Evolutionary conservation across 192 early-diverging fungal genomes (phyloP).

Genomic region (Podila epicladia): DNA sequence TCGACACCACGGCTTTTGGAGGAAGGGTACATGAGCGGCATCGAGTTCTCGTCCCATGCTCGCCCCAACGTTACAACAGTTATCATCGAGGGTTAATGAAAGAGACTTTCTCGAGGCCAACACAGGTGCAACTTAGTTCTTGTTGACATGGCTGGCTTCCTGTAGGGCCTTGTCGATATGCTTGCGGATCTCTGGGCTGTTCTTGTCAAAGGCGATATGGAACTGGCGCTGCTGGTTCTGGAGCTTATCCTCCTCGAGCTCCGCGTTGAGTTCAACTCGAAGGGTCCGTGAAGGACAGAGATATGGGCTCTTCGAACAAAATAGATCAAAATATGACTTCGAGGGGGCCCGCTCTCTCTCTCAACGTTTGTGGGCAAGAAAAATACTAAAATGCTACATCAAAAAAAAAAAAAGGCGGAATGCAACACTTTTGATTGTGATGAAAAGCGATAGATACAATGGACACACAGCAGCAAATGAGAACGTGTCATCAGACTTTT

Average conservation of each 20-base stretch:
- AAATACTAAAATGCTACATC: too few relatives aligned
- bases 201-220: background rate
- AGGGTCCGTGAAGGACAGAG: too few relatives aligned
- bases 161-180: background rate
- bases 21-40: background rate
- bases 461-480: too few relatives aligned
- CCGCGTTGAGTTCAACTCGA: too few relatives aligned
- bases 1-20: background rate
- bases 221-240: background rate
- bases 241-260: background rate
- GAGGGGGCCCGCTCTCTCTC: too few relatives aligned
- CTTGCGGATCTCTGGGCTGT: background rate
- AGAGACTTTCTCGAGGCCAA: background rate
- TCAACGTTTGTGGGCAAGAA: too few relatives aligned
- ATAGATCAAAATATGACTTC: too few relatives aligned
- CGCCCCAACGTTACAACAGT: background rate
- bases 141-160: background rate
- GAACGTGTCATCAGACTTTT: too few relatives aligned
- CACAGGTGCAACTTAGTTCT: background rate
- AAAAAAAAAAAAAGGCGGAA: too few relatives aligned
- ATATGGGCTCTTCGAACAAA: too few relatives aligned
- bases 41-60: slow-evolving; percentile 1
- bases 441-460: too few relatives aligned
- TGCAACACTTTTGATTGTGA: too few relatives aligned
- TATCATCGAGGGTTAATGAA: background rate